A percentile compares a stretch with the other conserved stretches of the same genome.
phyloP scores from a whole-genome alignment of 192 early-diverging fungal species.

The Backusella tarrabulga region DNA sequence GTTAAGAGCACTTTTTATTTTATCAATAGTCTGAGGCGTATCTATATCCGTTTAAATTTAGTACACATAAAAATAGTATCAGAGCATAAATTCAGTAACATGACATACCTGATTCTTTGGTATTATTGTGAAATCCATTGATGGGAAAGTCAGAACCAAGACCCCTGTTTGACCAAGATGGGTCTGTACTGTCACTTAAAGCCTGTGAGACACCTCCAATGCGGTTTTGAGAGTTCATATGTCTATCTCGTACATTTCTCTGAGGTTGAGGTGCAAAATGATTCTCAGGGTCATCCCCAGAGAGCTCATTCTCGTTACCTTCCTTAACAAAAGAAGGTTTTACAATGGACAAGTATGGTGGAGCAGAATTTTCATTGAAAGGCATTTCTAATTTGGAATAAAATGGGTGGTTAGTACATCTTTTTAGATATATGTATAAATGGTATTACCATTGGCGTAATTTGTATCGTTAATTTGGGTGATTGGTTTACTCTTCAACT shows the following conservation, averaged over 20 bases:
- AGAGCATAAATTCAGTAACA: neutral
- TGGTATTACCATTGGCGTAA: neutral
- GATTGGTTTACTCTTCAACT: neutral
- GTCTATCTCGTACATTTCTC: neutral
- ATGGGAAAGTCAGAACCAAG: neutral
- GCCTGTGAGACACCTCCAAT: neutral
- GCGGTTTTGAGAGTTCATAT: neutral
- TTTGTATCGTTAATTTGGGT: neutral
- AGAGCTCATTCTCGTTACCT: neutral
- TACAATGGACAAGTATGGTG: neutral
- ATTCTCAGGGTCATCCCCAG: neutral
- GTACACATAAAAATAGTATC: neutral
- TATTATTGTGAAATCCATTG: neutral
- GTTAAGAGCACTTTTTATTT: neutral
- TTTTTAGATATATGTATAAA: neutral
- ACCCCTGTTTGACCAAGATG: neutral
- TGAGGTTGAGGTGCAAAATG: neutral
- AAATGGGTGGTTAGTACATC: neutral
- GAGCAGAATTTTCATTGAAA: neutral
- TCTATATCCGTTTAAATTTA: neutral
- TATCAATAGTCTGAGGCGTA: neutral
- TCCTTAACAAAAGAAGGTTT: neutral
- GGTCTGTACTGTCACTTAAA: neutral
- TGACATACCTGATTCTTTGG: neutral
- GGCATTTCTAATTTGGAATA: neutral